Evolutionary conservation across 495 filamentous ascomycete genomes (phyloP), one percentile per base, ranked within the genome.

Genomic region (Neurospora sp.): DNA sequence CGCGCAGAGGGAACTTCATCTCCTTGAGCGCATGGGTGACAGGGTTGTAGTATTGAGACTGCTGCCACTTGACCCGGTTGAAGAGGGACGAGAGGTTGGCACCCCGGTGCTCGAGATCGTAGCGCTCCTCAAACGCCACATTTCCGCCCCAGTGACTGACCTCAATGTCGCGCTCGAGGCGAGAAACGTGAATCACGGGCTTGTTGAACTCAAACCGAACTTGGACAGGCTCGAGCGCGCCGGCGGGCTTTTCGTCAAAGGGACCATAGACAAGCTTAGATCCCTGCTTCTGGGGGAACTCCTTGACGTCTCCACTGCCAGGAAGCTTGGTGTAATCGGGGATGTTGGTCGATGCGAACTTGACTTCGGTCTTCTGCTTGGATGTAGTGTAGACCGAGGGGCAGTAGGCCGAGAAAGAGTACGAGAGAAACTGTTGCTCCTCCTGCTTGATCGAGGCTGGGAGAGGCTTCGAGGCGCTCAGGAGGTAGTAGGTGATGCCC

Each of bases 71-170:
- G 40, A 97, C 92, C 53, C 96, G 91, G 71, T 88, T 91, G 87
- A 99, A 99, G 14, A 95, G 91, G 71, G 90, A 89, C 41, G 90
- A 88, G 41, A 99, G 90, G 79, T 91, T 87, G 18, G 96, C 97
- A 72, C 89, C 96, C 69, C 90, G 88, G 86, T 98, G 97, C 78
- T 88, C 88, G 75, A 98, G 88, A 82, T 89, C 92, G 85, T 97
- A 98, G 69, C 94, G 89, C 81, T 99, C 96, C 80, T 99, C 96
- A 37, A 92, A 91, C 0, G 95, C 96, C 48, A 98, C 82, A 80
- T 98, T 98, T 35, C 96, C 96, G 74, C 96, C 96, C 96, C 96
- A 99, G 80, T 98, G 96, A 76, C 92, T 96, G 74, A 98, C 91
- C 81, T 98, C 95, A 72, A 99, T 83, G 76, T 97, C 94, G 35